These are phyloP conservation scores for Lentinula sp. DNA, from an alignment of 768 basidiomycete genomes.

Conservation along the genomic window DNA sequence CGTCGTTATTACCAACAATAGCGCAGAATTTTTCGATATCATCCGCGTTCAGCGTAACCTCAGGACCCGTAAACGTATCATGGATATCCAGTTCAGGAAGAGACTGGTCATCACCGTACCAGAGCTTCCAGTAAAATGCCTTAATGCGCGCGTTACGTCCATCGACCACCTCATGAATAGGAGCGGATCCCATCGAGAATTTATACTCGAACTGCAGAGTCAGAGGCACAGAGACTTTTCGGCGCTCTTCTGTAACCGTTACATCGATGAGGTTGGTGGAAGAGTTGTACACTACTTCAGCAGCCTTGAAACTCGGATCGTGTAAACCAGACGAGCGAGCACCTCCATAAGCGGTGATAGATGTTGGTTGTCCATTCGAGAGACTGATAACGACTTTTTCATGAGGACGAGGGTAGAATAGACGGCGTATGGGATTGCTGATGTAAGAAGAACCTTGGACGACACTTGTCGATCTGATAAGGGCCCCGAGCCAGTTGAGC, in stretches of 20 bases:
- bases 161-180: slow-evolving; percentile 84
- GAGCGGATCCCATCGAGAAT: slow-evolving; percentile 82
- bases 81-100: slow-evolving; percentile 77
- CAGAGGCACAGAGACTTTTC: slow-evolving; percentile 70
- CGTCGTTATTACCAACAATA: slow-evolving; percentile 90
- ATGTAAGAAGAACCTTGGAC: slow-evolving; percentile 84
- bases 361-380: slow-evolving; percentile 39
- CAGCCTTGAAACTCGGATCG: slow-evolving; percentile 71
- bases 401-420: slow-evolving; percentile 74
- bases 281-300: slow-evolving; percentile 61
- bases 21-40: slow-evolving; percentile 87
- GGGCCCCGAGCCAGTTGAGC: slow-evolving; percentile 81
- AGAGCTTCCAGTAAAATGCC: slow-evolving; percentile 96
- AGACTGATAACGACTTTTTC: slow-evolving; percentile 70
- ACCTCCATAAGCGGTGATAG: slow-evolving; percentile 66
- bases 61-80: slow-evolving; percentile 81
- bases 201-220: slow-evolving; percentile 79
- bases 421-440: slow-evolving; percentile 82
- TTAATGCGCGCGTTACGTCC: slow-evolving; percentile 90
- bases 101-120: slow-evolving; percentile 84
- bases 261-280: slow-evolving; percentile 56
- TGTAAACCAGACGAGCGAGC: slow-evolving; percentile 78
- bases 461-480: slow-evolving; percentile 74
- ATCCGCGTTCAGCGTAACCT: slow-evolving; percentile 70
- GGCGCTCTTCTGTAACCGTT: slow-evolving; percentile 80